phyloP scores from a whole-genome alignment of 768 basidiomycete species.

The Boletellus ananiceps region DNA sequence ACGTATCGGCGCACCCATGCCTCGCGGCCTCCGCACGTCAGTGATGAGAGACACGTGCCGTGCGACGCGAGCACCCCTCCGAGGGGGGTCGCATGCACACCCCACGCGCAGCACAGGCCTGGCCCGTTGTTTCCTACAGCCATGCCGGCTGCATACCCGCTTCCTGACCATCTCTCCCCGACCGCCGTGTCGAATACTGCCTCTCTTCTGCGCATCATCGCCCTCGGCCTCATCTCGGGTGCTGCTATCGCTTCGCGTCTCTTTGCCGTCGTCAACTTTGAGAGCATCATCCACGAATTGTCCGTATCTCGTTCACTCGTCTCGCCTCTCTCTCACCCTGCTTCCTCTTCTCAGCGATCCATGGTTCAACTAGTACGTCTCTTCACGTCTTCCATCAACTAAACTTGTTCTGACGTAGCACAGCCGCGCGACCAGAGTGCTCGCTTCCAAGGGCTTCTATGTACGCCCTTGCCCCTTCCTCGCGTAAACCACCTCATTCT shows the following conservation, averaged over 20 bases:
- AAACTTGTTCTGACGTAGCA: conserved; percentile 2
- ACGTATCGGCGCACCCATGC: conserved; percentile 21
- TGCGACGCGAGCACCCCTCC: conserved; percentile 1
- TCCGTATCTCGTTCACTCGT: conserved; percentile 38
- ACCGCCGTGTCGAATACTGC: conserved; percentile 81
- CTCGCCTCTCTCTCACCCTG: conserved; percentile 1
- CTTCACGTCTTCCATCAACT: neutral
- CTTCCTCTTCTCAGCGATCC: conserved; percentile 61
- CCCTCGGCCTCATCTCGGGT: conserved; percentile 85
- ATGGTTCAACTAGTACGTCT: conserved; percentile 97
- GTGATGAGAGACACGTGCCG: conserved; percentile 23
- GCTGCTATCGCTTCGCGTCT: conserved; percentile 94
- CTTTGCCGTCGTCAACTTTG: conserved; percentile 97
- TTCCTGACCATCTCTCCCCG: conserved; percentile 66
- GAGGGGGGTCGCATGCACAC: conserved; percentile 12
- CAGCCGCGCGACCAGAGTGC: conserved; percentile 89
- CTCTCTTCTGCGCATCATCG: conserved; percentile 85
- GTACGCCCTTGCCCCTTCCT: conserved; percentile 42
- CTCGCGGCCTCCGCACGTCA: conserved; percentile 31
- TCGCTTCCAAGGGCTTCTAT: conserved; percentile 93
- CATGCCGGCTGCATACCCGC: conserved; percentile 71
- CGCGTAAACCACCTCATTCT: conserved; percentile 4
- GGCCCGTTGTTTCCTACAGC: conserved; percentile 29
- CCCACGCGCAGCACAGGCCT: conserved; percentile 19
- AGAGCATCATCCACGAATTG: conserved; percentile 99